phyloP scores from a whole-genome alignment of 2,329 filamentous ascomycete species.

The Colletotrichum orchidophilum region DNA sequence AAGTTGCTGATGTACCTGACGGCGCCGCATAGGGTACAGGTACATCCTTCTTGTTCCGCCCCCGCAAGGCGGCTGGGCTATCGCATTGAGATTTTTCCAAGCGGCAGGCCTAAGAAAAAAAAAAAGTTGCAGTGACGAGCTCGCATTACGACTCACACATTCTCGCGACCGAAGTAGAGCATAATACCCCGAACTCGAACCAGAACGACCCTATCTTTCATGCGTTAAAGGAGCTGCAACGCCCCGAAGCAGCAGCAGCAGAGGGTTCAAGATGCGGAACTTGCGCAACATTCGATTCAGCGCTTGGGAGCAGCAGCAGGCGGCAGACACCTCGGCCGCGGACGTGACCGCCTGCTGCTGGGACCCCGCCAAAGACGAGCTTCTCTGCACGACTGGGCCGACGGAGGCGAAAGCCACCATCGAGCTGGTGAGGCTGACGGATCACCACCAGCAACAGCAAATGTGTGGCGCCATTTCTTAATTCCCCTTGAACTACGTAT shows the following conservation, averaged over 20 bases:
- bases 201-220: neutral
- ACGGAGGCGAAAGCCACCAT: constrained; percentile 75
- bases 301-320: constrained; percentile 62
- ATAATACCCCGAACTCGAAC: too few species aligned
- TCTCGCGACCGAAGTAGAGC: neutral
- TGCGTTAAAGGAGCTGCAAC: neutral
- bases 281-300: constrained; percentile 80
- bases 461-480: constrained; percentile 48
- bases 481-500: neutral
- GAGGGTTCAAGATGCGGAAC: constrained; percentile 76
- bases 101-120: neutral
- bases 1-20: neutral
- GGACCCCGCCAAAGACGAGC: constrained; percentile 81
- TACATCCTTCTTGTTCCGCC: too few species aligned
- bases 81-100: constrained; percentile 5
- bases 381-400: constrained; percentile 88
- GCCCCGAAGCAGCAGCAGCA: constrained; percentile 12
- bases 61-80: too few species aligned
- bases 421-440: constrained; percentile 70
- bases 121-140: constrained; percentile 4
- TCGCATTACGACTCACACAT: constrained; percentile 19
- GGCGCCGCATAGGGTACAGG: constrained; percentile 15
- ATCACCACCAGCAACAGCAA: constrained; percentile 46
- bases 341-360: constrained; percentile 81
- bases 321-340: constrained; percentile 44